phyloP scores from a whole-genome alignment of 2,329 filamentous ascomycete genomes.

The Aureobasidium vineae region DNA sequence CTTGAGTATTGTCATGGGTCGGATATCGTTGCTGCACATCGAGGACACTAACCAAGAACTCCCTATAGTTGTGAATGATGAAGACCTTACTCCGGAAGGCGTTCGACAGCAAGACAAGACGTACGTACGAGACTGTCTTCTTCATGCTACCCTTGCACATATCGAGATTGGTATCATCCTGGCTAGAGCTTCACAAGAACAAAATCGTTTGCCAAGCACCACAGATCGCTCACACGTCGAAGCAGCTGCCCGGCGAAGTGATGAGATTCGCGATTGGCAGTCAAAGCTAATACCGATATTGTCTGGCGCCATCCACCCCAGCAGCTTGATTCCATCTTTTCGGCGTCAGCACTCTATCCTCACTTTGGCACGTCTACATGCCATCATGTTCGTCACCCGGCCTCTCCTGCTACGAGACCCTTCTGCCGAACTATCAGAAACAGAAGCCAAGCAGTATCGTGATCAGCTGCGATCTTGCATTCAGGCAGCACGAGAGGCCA shows the following conservation, averaged over 20 bases:
- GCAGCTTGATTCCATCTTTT: slow-evolving; percentile 50
- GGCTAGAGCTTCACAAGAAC: slow-evolving; percentile 35
- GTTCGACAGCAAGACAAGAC: slow-evolving; percentile 37
- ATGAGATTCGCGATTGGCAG: slow-evolving; percentile 49
- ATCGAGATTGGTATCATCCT: slow-evolving; percentile 35
- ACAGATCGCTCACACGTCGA: slow-evolving; percentile 32
- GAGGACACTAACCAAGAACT: slow-evolving; percentile 37
- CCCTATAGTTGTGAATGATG: slow-evolving; percentile 36
- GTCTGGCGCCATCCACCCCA: slow-evolving; percentile 45
- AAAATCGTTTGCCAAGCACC: slow-evolving; percentile 31
- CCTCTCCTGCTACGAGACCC: slow-evolving; percentile 50
- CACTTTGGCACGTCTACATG: slow-evolving; percentile 56
- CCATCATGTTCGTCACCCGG: slow-evolving; percentile 56
- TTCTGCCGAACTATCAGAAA: neutral
- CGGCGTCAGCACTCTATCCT: slow-evolving; percentile 55
- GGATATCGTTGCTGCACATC: slow-evolving; percentile 41
- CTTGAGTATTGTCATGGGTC: slow-evolving; percentile 41
- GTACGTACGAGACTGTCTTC: slow-evolving; percentile 35
- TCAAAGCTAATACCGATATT: slow-evolving; percentile 47
- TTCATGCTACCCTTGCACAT: slow-evolving; percentile 36
- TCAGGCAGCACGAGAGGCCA: neutral
- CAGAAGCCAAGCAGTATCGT: neutral
- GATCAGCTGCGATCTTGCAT: slow-evolving; percentile 16
- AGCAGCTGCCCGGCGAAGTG: slow-evolving; percentile 43
- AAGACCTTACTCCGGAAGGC: slow-evolving; percentile 31